Percentiles rank a stretch among this genome's conserved stretches.
phyloP scores from a whole-genome alignment of 2,329 filamentous ascomycete species.

The Calonectria crousiana region DNA sequence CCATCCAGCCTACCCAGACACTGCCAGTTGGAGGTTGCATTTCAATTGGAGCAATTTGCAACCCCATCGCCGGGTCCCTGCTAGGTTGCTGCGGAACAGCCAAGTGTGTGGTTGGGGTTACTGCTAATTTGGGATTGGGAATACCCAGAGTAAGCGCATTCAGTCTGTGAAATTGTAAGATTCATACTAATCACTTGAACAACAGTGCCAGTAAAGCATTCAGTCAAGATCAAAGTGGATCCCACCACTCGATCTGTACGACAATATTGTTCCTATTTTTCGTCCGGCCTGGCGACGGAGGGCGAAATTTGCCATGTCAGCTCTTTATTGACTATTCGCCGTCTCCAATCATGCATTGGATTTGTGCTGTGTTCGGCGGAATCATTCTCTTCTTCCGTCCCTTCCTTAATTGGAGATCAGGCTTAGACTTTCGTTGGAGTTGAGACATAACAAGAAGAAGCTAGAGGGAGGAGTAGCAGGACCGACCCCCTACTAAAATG shows the following conservation, averaged over 20 bases:
- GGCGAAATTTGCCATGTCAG: neutral
- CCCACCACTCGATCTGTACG: neutral
- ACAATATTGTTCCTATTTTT: neutral
- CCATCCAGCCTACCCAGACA: neutral
- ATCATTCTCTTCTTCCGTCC: neutral
- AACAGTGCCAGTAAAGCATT: neutral
- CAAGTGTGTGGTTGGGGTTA: neutral
- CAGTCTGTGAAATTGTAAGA: neutral
- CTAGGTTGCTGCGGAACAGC: neutral
- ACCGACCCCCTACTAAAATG: neutral
- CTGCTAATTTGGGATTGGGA: too few species aligned
- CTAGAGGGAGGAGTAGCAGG: neutral
- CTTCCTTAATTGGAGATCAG: neutral
- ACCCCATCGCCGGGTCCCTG: neutral
- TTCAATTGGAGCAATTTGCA: neutral
- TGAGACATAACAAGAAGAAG: neutral
- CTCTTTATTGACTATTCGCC: neutral
- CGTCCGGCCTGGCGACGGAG: neutral
- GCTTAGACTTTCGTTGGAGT: neutral
- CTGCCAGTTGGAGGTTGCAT: neutral
- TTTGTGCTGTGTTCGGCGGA: neutral
- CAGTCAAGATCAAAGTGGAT: neutral
- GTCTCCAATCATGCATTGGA: neutral
- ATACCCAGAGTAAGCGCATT: neutral
- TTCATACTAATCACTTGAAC: neutral